Percentiles rank a stretch among this genome's conserved stretches.
phyloP scores from a whole-genome alignment of 371 early-diverging fungal species.

The Parasitella parasitica region DNA sequence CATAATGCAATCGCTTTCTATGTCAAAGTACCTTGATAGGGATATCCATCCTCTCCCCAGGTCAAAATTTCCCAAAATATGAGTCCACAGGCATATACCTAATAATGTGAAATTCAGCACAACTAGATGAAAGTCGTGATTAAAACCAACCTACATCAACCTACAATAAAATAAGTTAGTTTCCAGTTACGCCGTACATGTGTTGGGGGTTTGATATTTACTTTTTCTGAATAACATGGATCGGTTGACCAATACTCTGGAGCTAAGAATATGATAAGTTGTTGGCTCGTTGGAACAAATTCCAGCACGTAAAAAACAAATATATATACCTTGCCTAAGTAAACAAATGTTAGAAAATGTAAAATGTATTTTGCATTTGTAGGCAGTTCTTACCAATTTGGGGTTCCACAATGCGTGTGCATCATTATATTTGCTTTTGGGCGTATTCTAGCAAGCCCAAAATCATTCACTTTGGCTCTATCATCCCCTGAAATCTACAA shows the following conservation, averaged over 20 bases:
- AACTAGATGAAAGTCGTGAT: background rate
- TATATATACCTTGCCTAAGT: conserved; percentile 13
- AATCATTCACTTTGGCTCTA: conserved; percentile 80
- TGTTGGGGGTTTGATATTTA: conserved; percentile 12
- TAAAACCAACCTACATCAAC: conserved; percentile 31
- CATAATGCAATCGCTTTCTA: too few species aligned
- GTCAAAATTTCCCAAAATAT: conserved; percentile 82
- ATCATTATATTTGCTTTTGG: conserved; percentile 65
- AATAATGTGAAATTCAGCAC: background rate
- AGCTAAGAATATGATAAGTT: conserved; percentile 30
- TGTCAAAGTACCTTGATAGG: conserved; percentile 60
- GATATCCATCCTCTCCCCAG: conserved; percentile 74
- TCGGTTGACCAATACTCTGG: conserved; percentile 76
- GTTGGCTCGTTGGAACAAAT: background rate
- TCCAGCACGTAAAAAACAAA: too few species aligned
- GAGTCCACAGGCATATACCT: conserved; percentile 73
- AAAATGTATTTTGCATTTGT: background rate
- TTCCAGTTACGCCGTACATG: background rate
- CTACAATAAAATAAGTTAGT: conserved; percentile 1
- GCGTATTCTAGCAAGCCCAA: conserved; percentile 76
- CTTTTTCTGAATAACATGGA: conserved; percentile 78
- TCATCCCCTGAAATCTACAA: conserved; percentile 59
- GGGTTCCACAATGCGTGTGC: conserved; percentile 77
- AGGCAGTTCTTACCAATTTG: conserved; percentile 74
- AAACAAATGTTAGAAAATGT: background rate